Base-by-base conservation (phyloP, 2,329 filamentous ascomycete species). In the Monilinia vaccinii-corymbosi region DNA sequence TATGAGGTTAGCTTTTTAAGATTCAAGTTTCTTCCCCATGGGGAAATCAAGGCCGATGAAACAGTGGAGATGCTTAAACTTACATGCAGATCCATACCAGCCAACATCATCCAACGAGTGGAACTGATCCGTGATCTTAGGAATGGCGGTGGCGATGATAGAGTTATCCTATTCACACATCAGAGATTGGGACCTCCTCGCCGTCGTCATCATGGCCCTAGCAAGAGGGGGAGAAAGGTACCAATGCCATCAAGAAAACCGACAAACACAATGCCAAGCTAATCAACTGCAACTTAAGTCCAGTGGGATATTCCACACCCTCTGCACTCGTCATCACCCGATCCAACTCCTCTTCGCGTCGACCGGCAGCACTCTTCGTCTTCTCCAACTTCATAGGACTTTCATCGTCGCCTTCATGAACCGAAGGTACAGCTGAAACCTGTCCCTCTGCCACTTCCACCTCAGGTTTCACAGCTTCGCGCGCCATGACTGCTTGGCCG, bases 81-180 rank as follows among this genome's bases (percentile, higher is more conserved):
- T 79, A 65, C 78, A 82, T 51, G 79, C 79, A 25, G 79, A 76
- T 4, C 80, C 81, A 64, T 85, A 85, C 83, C 83, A 86, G 28
- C 79, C 78, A 16, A 78, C 62, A 73, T 71, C 18, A 73, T 76
- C 70, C 74, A 75, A 64, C 75, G 76, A 32, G 75, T 81, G 68
- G 79, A 82, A 69, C 74, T 79, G 53, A 52, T 70, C 76, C 1
- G 80, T 81, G 67, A 83, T 82, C 63, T 78, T 79, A 8, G 80
- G 80, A 50, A 83, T 81, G 7, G 79, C 80, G 0, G 79, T 82
- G 4, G 79, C 78, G 25, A 60, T 56, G 28, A 59, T 59, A 3
- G 49, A 53, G 13, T 55, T 53, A 23, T 59, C 57, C 57, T 59
- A 21, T 46, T 23, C 40, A 25, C 32, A 6, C 9, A n/a, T 58